Evolutionary conservation across 2,329 filamentous ascomycete genomes (phyloP), one percentile per base, ranked within the genome.

Genomic region (Akanthomyces uredinophilus): DNA sequence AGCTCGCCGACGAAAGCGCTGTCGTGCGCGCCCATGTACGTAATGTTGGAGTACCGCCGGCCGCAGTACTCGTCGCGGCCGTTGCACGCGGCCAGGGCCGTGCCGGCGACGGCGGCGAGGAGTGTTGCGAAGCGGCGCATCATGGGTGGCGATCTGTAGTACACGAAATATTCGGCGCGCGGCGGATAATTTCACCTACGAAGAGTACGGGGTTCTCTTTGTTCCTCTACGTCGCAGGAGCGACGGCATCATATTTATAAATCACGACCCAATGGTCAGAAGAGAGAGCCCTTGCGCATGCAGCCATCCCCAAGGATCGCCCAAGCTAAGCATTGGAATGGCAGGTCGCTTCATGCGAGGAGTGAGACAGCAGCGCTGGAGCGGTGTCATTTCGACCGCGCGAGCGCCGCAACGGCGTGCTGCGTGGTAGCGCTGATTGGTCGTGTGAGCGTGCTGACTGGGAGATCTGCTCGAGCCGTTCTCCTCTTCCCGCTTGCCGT

Each of bases 21-120:
- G 74, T 90, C 82, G 74, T 90, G 88, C 7, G 87, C 79, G 27
- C 86, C 88, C 20, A 87, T 74, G 63, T 83, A 81, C n/a, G 82
- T 82, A 60, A 88, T 71, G 43, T 86, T 79, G 64, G 84, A 83
- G 74, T 88, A 89, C 47, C 71, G 73, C 44, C 82, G 80, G 53
- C 71, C 70, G 73, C 86, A 89, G 60, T 85, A 81, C 44, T 78
- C 78, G 1, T 79, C 68, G 59, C 80, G 76, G 64, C 85, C 85
- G 69, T 89, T 89, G 75, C 86, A 89, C 65, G 70, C 71, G 22
- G 68, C 70, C 32, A 51, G 29, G 16, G 43, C 37, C 20, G 43
- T 32, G 60, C 60, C 41, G 44, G 35, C 32, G 51, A 55, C 18
- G n/a, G 50, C 50, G 39, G 50, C 50, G 39, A 49, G 39, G 18